Conservation (phyloP, 1,284 basidiomycete genomes). For the Inonotus obliquus region DNA sequence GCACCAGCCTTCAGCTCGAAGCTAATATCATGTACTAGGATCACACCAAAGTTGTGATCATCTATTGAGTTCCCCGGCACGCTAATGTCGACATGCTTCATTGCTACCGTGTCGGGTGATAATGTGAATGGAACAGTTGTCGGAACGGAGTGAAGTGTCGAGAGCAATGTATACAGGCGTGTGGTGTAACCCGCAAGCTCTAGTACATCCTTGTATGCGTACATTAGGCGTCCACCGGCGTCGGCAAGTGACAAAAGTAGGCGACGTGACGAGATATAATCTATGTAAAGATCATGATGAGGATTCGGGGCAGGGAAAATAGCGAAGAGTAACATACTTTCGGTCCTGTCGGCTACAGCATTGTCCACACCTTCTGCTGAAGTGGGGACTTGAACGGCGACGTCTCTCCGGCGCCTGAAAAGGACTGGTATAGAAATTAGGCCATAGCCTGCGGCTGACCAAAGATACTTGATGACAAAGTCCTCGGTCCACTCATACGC, state of each 20-base stretch:
- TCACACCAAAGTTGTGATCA: conserved; percentile 23
- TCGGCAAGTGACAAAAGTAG: conserved; percentile 91
- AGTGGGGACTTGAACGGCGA: conserved; percentile 37
- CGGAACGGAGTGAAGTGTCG: conserved; percentile 75
- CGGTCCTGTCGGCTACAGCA: conserved; percentile 54
- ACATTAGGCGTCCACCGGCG: conserved; percentile 90
- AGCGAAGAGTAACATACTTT: conserved; percentile 41
- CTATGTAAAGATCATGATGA: conserved; percentile 34
- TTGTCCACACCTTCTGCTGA: conserved; percentile 24
- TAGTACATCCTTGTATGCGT: conserved; percentile 87
- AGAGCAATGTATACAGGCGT: conserved; percentile 84
- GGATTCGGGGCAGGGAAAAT: conserved; percentile 11
- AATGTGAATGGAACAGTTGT: conserved; percentile 38
- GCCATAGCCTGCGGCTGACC: conserved; percentile 87
- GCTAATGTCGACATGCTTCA: conserved; percentile 73
- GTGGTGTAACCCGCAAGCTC: conserved; percentile 92
- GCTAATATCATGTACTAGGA: conserved; percentile 27
- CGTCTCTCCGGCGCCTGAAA: conserved; percentile 47
- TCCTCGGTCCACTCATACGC: conserved; percentile 91
- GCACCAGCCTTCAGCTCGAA: conserved; percentile 59
- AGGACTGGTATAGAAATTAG: conserved; percentile 87
- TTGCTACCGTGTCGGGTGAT: conserved; percentile 42
- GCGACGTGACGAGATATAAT: conserved; percentile 95
- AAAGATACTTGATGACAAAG: conserved; percentile 91
- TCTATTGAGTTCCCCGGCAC: conserved; percentile 40